Evolutionary conservation across 2,329 filamentous ascomycete genomes (phyloP).

Genomic region (Pseudogymnoascus sp.): DNA sequence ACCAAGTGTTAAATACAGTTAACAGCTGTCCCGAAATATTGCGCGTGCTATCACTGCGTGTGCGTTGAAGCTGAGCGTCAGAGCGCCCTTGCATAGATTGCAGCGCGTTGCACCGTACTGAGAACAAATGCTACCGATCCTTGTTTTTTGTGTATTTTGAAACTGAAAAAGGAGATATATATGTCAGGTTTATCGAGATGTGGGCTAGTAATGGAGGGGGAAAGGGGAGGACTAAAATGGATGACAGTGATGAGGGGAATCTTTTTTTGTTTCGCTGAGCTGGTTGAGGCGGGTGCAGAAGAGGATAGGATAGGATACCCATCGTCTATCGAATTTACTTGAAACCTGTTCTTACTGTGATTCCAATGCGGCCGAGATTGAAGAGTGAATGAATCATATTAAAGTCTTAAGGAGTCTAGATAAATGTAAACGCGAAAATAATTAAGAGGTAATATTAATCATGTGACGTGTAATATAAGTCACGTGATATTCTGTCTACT

Average conservation of each 20-base stretch:
- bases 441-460: neutral
- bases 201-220: neutral
- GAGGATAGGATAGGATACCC: neutral
- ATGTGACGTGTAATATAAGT: too few species aligned
- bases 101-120: neutral
- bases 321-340: neutral
- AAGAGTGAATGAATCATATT: neutral
- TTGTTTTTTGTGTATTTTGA: neutral
- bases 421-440: neutral
- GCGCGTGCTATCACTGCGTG: neutral
- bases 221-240: neutral
- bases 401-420: neutral
- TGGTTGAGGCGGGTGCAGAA: neutral
- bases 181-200: slow-evolving; percentile 2
- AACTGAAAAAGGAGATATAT: neutral
- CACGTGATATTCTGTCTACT: too few species aligned
- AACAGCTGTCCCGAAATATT: neutral
- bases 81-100: slow-evolving; percentile 3
- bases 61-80: slow-evolving; percentile 1
- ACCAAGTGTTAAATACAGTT: slow-evolving; percentile 8
- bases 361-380: neutral
- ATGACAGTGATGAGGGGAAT: neutral
- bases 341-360: neutral
- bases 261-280: neutral
- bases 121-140: neutral